Evolutionary conservation across 2,329 filamentous ascomycete species (phyloP), one percentile per base, ranked within the genome.

Genomic region (Hirsutella minnesotensis): DNA sequence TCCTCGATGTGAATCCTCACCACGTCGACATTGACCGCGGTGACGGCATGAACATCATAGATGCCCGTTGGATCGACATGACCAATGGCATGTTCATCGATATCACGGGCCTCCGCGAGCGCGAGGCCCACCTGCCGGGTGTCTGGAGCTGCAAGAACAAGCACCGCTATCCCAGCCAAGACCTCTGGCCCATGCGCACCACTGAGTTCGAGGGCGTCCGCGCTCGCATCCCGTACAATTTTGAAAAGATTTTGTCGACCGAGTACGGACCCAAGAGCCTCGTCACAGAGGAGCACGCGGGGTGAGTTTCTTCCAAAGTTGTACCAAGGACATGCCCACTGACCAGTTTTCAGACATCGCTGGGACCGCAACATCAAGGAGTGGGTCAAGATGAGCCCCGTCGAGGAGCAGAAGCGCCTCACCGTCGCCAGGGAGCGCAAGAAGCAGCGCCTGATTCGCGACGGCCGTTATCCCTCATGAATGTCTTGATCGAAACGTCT

Each of bases 21-120:
- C 72, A 78, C 52, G 67, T 66, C 44, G 72, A 82, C 43, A 66
- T 81, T 2, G 68, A 69, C 21, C 70, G 76, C 19, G 79, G 79
- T 36, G 72, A 83, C 52, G 84, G 84, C 16, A 65, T 71, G 56
- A 94, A 94, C 57, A 74, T 92, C 44, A 92, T 92, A 53, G 86
- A 92, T 61, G 86, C 81, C 20, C 73, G 86, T 38, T 94, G 84
- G 83, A 85, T 92, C 55, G 85, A 92, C 60, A 72, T 72, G 45
- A 62, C 66, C 43, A 92, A 81, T 52, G 86, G 86, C 39, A 71
- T 90, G 54, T 94, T 84, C 60, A 79, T 92, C 59, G 86, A 92
- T 59, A 87, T 94, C 54, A 92, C 86, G 1, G 85, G 77, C 12
- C 64, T 92, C 30, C 75, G 76, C 40, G 81, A 87, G 64, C 75